Evolutionary conservation across 495 filamentous ascomycete genomes (phyloP), one percentile per base, ranked within the genome.

Genomic region (Aspergillus incahuasiensis): DNA sequence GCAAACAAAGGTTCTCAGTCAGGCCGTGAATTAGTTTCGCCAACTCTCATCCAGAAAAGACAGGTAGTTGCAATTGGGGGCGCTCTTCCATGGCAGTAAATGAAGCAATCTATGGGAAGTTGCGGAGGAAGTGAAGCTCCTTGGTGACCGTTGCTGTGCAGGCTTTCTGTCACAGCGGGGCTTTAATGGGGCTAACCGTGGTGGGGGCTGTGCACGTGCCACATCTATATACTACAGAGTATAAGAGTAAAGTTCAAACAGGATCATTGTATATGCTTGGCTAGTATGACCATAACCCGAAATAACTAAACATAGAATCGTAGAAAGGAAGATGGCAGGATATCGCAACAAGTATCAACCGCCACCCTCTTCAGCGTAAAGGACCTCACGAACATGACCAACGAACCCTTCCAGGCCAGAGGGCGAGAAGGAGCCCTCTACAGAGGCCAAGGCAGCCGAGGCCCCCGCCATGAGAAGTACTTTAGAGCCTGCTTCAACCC

Each of bases 401-500:
- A 79, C 74, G 66, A 79, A 77, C 6, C 79, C 79, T 48, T 79
- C 77, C 0, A 81, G 48, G 7, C 76, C 75, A 7, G 71, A 72
- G 12, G 65, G 54, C 6, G 64, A 39, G 25, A 19, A 57, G 7
- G 63, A 54, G 0, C 58, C 66, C 22, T 63, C 58, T 5, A 69
- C 61, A 34, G 68, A 67, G 20, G 69, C 67, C 46, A 72, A 62
- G 5, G 65, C 60, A 5, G 66, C 61, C 48, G 73, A 72, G 5
- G 70, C 79, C 3, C 84, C 83, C 0, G 86, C 86, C 80, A 90
- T 85, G 6, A 97, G 76, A 50, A 98, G 72, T 20, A 97, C 86
- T 54, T 82, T 82, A 15, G 85, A 86, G 1, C 86, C 92, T 11
- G 89, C 60, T 68, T 95, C 89, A 39, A 97, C 75, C 87, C 90